Percentiles rank a stretch among this genome's conserved stretches.
phyloP scores from a whole-genome alignment of 2,329 filamentous ascomycete species.

The Verticillium albo-atrum region DNA sequence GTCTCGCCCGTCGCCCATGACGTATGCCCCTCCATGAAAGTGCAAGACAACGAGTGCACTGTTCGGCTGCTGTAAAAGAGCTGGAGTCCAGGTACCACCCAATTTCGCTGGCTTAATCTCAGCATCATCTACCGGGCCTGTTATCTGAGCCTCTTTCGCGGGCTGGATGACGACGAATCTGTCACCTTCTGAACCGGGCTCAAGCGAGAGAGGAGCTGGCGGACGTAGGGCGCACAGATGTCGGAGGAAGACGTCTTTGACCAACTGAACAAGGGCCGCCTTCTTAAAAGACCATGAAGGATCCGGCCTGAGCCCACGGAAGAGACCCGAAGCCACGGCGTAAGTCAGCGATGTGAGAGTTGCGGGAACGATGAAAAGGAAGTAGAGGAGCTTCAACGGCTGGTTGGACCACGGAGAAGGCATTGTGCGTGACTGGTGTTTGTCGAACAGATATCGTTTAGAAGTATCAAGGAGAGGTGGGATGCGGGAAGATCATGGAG shows the following conservation, averaged over 20 bases:
- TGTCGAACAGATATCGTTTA: too few species aligned
- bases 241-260: neutral
- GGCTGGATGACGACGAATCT: neutral
- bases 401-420: too few species aligned
- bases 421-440: too few species aligned
- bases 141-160: neutral
- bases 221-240: neutral
- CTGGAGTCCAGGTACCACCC: neutral
- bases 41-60: slow-evolving; percentile 17
- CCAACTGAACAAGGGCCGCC: neutral
- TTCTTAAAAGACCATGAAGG: neutral
- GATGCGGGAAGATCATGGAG: too few species aligned
- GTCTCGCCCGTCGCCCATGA: slow-evolving; percentile 24
- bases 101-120: neutral
- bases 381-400: too few species aligned
- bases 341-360: too few species aligned
- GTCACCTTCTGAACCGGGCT: neutral
- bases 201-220: neutral
- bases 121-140: neutral
- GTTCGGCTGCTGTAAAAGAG: neutral
- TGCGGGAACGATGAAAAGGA: too few species aligned
- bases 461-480: too few species aligned
- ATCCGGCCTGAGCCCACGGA: too few species aligned
- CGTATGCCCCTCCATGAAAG: slow-evolving; percentile 26
- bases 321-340: too few species aligned